A percentile compares a stretch with the other conserved stretches of the same genome.
These are phyloP conservation scores for Solanum hybrid DNA, from an alignment of 305 asterid species.

Conservation along the genomic window DNA sequence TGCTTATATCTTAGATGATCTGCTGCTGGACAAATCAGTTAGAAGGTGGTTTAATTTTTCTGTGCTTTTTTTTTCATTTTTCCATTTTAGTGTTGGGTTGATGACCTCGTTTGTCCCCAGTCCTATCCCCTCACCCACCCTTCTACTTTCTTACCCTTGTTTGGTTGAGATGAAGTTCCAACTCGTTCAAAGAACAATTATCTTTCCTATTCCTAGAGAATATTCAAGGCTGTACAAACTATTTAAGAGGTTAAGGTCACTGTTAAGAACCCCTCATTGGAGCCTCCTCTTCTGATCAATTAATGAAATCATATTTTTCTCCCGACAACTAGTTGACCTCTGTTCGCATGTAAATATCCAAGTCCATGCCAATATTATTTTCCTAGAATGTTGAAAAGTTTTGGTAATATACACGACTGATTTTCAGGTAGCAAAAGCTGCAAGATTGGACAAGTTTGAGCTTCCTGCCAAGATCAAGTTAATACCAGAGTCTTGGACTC, in stretches of 20 bases:
- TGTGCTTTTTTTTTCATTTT: background rate
- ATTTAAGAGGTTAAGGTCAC: background rate
- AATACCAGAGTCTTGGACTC: conserved; percentile 85
- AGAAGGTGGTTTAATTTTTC: background rate
- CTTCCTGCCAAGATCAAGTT: conserved; percentile 72
- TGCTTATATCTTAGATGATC: background rate
- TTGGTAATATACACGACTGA: background rate
- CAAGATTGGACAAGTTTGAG: conserved; percentile 77
- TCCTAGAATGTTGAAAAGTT: background rate
- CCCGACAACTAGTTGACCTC: background rate
- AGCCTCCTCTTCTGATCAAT: background rate
- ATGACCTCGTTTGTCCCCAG: background rate
- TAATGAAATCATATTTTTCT: background rate
- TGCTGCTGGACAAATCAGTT: background rate
- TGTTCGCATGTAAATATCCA: background rate
- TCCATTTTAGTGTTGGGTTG: background rate
- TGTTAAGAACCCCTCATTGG: background rate
- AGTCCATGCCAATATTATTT: background rate
- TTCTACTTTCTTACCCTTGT: background rate
- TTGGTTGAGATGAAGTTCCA: background rate
- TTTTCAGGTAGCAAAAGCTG: conserved; percentile 68
- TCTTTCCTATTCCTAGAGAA: background rate
- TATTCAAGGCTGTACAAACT: background rate
- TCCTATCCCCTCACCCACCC: background rate
- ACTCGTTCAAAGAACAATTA: background rate